Evolutionary conservation across 2,329 filamentous ascomycete genomes (phyloP).

Genomic region (Westerdykella ornata): DNA sequence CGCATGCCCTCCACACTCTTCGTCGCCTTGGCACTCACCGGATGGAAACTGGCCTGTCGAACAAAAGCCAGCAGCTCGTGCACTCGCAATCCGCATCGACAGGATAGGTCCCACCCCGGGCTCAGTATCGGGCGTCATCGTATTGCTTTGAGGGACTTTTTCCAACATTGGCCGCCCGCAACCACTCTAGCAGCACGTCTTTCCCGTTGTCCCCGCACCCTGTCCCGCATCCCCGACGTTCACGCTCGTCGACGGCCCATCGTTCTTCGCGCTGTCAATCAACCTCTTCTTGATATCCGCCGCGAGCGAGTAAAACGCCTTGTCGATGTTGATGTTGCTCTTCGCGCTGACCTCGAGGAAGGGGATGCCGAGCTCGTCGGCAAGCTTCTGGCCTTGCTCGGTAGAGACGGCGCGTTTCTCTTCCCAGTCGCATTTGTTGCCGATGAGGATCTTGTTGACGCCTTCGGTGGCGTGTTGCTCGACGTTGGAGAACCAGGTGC

Average conservation of each 20-base stretch:
- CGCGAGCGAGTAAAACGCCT: conserved; percentile 93
- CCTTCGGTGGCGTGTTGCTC: conserved; percentile 97
- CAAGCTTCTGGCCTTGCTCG: conserved; percentile 86
- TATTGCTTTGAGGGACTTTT: neutral
- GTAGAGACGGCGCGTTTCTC: conserved; percentile 94
- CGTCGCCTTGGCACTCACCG: too few relatives aligned
- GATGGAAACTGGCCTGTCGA: too few relatives aligned
- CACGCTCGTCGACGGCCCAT: conserved; percentile 38
- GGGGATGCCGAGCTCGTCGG: conserved; percentile 91
- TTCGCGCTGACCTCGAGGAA: conserved; percentile 99
- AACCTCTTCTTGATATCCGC: conserved; percentile 97
- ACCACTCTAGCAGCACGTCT: conserved; percentile 35
- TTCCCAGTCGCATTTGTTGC: conserved; percentile 99
- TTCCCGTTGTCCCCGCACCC: conserved; percentile 28
- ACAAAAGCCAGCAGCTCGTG: too few relatives aligned
- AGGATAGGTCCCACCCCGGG: too few relatives aligned
- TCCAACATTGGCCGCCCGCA: neutral
- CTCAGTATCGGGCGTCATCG: neutral
- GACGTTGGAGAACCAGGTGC: conserved; percentile 98
- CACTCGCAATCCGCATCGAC: too few relatives aligned
- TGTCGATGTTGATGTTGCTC: conserved; percentile 99
- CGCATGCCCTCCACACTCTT: neutral
- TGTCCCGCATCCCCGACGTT: conserved; percentile 27
- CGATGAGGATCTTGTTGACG: conserved; percentile 98
- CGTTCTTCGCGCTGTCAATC: conserved; percentile 81